phyloP scores from a whole-genome alignment of 345 rosid species.

The Eucalyptus albens region DNA sequence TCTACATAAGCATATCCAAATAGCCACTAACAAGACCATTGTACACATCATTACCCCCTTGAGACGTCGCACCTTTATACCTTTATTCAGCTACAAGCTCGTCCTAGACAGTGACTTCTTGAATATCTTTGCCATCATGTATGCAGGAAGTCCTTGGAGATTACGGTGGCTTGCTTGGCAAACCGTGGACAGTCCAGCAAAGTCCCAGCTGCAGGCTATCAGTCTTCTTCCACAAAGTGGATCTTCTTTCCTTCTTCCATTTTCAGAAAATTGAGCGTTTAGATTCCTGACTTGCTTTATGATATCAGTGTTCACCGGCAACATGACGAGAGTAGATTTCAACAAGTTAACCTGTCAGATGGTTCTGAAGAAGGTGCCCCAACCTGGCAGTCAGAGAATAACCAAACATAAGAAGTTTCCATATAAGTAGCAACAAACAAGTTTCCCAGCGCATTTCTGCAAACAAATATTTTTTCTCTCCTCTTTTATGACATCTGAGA shows the following conservation, averaged over 20 bases:
- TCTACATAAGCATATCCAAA: not conserved
- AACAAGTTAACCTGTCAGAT: not conserved
- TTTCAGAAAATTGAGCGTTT: not conserved
- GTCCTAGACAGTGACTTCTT: not conserved
- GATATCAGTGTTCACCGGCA: not conserved
- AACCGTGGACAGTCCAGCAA: not conserved
- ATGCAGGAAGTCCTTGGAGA: not conserved
- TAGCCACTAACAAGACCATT: not conserved
- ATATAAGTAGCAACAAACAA: not conserved
- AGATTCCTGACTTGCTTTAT: not conserved
- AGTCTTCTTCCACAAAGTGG: not conserved
- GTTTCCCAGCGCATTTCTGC: not conserved
- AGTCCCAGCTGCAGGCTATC: not conserved
- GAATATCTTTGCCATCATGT: not conserved
- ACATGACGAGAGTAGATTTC: not conserved
- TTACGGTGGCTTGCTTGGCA: not conserved
- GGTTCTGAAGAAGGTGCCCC: not conserved
- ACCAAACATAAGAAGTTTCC: not conserved
- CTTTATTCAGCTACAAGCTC: not conserved
- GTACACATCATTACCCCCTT: not conserved
- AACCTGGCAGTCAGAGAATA: not conserved
- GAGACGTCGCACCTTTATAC: not conserved
- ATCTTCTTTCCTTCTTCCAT: not conserved
- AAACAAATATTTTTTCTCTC: not conserved
- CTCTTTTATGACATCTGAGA: not conserved